These are phyloP conservation scores for Xanthoconium stramineum DNA, from an alignment of 768 basidiomycete species.

Conservation along the genomic window DNA sequence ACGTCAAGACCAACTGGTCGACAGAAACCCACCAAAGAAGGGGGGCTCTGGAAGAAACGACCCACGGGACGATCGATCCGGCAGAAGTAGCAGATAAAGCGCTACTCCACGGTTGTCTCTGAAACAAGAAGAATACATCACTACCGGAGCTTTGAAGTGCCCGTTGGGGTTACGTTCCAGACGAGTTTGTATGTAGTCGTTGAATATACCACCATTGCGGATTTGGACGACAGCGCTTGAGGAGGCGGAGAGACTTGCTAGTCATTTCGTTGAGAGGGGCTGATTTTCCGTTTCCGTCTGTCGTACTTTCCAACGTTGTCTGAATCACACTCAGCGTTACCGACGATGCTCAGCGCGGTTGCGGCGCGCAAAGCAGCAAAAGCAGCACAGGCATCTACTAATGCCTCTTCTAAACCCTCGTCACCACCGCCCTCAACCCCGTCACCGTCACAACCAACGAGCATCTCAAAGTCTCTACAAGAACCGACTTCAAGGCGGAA, in stretches of 20 bases:
- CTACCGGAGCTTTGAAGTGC: too few species aligned
- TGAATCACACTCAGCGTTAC: background rate
- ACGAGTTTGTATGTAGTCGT: conserved; percentile 6
- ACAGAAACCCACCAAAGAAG: too few species aligned
- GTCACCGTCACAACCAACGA: conserved; percentile 8
- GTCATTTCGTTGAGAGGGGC: background rate
- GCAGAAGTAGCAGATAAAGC: too few species aligned
- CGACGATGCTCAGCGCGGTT: conserved; percentile 64
- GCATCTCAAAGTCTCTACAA: background rate
- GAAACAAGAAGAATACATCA: too few species aligned
- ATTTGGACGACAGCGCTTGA: conserved; percentile 6
- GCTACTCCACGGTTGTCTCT: too few species aligned
- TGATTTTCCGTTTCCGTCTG: conserved; percentile 4
- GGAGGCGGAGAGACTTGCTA: conserved; percentile 8
- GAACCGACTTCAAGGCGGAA: conserved; percentile 47
- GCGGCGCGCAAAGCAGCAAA: conserved; percentile 62
- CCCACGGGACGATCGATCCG: too few species aligned
- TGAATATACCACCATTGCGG: conserved; percentile 14
- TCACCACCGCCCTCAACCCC: conserved; percentile 8
- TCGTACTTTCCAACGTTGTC: background rate
- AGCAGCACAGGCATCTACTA: conserved; percentile 18
- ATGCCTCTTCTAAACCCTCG: conserved; percentile 12
- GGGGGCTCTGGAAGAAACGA: too few species aligned
- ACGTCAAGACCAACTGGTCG: too few species aligned
- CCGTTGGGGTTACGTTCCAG: background rate